A percentile compares a stretch with the other conserved stretches of the same genome.
Conservation (phyloP, 495 filamentous ascomycete genomes). For the Glonium stellatum region DNA sequence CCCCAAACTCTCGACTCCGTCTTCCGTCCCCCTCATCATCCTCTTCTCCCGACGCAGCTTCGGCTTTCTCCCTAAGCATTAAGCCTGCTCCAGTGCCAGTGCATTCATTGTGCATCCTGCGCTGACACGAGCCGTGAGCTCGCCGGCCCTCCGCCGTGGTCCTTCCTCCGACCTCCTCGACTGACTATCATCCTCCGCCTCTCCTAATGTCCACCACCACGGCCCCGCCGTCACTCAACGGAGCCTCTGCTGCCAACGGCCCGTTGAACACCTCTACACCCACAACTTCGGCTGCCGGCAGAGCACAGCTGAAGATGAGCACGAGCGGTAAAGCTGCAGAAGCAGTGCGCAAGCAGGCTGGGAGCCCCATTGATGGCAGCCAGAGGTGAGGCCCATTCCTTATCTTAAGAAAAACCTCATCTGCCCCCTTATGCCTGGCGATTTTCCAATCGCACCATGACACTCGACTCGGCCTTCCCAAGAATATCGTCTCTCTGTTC, state of each 20-base stretch:
- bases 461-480: too few relatives aligned
- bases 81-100: background rate
- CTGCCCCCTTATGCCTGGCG: conserved; percentile 2
- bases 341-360: conserved; percentile 49
- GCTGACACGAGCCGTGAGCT: conserved; percentile 13
- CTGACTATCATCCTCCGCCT: conserved; percentile 8
- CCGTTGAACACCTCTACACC: conserved; percentile 21
- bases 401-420: background rate
- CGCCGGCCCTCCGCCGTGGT: conserved; percentile 1
- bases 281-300: conserved; percentile 35
- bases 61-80: background rate
- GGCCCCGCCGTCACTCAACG: conserved; percentile 46
- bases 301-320: conserved; percentile 48
- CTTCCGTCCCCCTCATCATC: background rate
- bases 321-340: conserved; percentile 45
- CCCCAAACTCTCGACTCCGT: background rate
- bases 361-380: conserved; percentile 47
- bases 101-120: conserved; percentile 7
- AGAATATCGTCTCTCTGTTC: background rate
- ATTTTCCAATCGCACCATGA: background rate
- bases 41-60: conserved; percentile 5
- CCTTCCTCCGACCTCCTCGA: conserved; percentile 15
- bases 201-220: conserved; percentile 44
- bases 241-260: conserved; percentile 41
- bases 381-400: conserved; percentile 43